A percentile compares a stretch with the other conserved stretches of the same genome.
Evolutionary conservation across 208 protist genomes (phyloP).

Genomic region (Crithidia expoeki): DNA sequence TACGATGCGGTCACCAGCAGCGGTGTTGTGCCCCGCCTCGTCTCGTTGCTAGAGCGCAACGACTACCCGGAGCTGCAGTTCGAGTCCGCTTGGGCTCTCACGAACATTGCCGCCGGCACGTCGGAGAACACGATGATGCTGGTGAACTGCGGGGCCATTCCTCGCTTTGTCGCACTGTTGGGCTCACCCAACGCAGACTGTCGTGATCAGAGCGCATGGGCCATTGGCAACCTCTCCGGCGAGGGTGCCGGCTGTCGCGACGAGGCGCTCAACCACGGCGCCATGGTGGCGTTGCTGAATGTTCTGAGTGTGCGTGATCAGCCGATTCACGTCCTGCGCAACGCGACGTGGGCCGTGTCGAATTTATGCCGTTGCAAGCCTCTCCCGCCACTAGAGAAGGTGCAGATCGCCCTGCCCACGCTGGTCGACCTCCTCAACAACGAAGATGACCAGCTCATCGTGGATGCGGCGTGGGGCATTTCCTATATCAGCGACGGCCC

Average conservation of each 20-base stretch:
- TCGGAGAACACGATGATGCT: slow-evolving; percentile 94
- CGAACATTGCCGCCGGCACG: slow-evolving; percentile 98
- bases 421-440: slow-evolving; percentile 86
- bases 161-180: slow-evolving; percentile 96
- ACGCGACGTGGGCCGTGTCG: slow-evolving; percentile 97
- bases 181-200: slow-evolving; percentile 91
- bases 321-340: slow-evolving; percentile 83
- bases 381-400: slow-evolving; percentile 70
- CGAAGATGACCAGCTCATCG: slow-evolving; percentile 95
- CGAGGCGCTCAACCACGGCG: slow-evolving; percentile 82
- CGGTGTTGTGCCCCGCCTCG: slow-evolving; percentile 95
- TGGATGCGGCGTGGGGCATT: slow-evolving; percentile 97
- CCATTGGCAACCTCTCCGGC: slow-evolving; percentile 99
- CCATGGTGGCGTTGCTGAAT: slow-evolving; percentile 82
- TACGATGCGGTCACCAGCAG: slow-evolving; percentile 94
- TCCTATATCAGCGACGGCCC: slow-evolving; percentile 97
- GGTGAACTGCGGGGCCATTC: slow-evolving; percentile 93
- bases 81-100: slow-evolving; percentile 99
- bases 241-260: slow-evolving; percentile 95
- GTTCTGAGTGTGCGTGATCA: slow-evolving; percentile 57
- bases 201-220: slow-evolving; percentile 98
- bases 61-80: slow-evolving; percentile 95
- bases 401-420: slow-evolving; percentile 86
- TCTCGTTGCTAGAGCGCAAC: slow-evolving; percentile 89
- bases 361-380: slow-evolving; percentile 99